Evolutionary conservation across 306 rosid genomes (phyloP).

Genomic region (Benincasa hispida): DNA sequence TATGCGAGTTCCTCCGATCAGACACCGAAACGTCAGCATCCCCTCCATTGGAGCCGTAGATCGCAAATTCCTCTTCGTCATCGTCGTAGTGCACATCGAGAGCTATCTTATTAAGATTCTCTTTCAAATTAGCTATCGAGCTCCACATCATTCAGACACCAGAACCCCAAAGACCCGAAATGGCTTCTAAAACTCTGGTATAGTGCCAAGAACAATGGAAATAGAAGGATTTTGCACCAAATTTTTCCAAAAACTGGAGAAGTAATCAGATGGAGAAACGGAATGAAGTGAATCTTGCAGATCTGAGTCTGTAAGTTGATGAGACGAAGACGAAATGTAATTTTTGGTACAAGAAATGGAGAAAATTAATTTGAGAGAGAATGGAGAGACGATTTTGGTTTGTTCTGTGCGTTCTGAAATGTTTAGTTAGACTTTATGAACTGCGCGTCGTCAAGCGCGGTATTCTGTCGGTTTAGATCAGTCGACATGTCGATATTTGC

Average conservation of each 20-base stretch:
- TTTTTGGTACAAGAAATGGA: neutral
- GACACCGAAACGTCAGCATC: slow-evolving; percentile 24
- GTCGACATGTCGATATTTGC: neutral
- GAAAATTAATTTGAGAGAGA: neutral
- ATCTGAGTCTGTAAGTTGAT: neutral
- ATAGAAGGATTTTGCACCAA: neutral
- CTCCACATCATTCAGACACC: slow-evolving; percentile 53
- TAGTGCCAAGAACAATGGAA: neutral
- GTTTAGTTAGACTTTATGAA: neutral
- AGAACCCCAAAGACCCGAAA: neutral
- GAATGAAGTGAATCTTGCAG: neutral
- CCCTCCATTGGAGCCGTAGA: slow-evolving; percentile 23
- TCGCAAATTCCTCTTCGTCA: slow-evolving; percentile 41
- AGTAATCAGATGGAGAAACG: neutral
- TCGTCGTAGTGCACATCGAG: slow-evolving; percentile 66
- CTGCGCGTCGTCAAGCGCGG: neutral
- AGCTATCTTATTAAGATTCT: slow-evolving; percentile 75
- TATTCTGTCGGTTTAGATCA: neutral
- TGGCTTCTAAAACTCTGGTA: neutral
- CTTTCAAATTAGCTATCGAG: slow-evolving; percentile 74
- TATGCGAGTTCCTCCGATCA: slow-evolving; percentile 62
- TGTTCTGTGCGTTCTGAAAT: neutral
- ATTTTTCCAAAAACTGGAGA: neutral
- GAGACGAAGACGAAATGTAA: neutral
- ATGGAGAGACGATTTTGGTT: neutral